Evolutionary conservation across 2,329 filamentous ascomycete species (phyloP).

Genomic region (Periconia macrospinosa): DNA sequence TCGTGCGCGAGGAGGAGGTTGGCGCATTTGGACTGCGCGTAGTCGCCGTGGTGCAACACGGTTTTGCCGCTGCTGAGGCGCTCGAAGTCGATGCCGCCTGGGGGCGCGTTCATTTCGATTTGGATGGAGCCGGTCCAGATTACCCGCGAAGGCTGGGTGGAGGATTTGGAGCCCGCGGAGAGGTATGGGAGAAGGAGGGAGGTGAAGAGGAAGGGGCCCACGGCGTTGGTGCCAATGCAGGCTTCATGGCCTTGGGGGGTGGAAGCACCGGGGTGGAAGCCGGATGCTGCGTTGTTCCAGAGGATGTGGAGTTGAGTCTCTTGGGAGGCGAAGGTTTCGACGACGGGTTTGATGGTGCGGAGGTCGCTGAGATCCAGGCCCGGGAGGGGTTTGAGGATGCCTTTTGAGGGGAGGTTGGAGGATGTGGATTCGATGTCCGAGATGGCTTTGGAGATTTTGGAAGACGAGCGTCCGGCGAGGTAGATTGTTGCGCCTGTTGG

Average conservation of each 20-base stretch:
- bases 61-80: slow-evolving; percentile 1
- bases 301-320: slow-evolving; percentile 48
- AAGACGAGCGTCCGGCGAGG: slow-evolving; percentile 51
- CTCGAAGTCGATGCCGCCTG: slow-evolving; percentile 5
- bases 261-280: slow-evolving; percentile 14
- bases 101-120: slow-evolving; percentile 3
- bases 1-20: slow-evolving; percentile 15
- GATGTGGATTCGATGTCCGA: slow-evolving; percentile 47
- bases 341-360: slow-evolving; percentile 31
- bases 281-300: slow-evolving; percentile 36
- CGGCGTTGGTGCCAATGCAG: slow-evolving; percentile 42
- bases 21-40: slow-evolving; percentile 14
- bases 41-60: slow-evolving; percentile 4
- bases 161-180: slow-evolving; percentile 20
- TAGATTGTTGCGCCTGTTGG: slow-evolving; percentile 56
- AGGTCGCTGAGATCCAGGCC: slow-evolving; percentile 46
- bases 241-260: slow-evolving; percentile 18
- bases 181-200: slow-evolving; percentile 39
- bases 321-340: slow-evolving; percentile 34
- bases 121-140: slow-evolving; percentile 27
- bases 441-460: slow-evolving; percentile 42
- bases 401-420: slow-evolving; percentile 21
- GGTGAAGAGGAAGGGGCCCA: slow-evolving; percentile 44
- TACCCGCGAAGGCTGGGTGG: slow-evolving; percentile 27
- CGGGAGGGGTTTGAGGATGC: slow-evolving; percentile 16